These are phyloP conservation scores for Neurospora crassa DNA, from an alignment of 2,329 filamentous ascomycete genomes.

Conservation along the genomic window DNA sequence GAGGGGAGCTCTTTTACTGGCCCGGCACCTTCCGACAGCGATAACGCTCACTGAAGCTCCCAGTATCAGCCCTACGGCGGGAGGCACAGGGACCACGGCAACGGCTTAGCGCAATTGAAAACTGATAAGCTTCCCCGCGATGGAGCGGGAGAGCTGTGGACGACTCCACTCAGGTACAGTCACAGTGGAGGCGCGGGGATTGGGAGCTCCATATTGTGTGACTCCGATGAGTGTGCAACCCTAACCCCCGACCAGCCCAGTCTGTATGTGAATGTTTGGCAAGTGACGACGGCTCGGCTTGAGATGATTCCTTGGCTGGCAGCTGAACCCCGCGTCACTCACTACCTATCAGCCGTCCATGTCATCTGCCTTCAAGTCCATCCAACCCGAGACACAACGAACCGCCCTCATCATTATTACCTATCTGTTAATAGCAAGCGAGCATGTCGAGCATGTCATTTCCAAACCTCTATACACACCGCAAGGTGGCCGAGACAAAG, in stretches of 20 bases:
- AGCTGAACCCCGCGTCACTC: not conserved
- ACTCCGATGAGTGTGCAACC: not conserved
- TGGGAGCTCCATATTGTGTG: not conserved
- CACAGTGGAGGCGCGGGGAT: not conserved
- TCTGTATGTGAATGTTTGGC: not conserved
- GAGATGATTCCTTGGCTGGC: not conserved
- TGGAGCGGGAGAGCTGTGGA: not conserved
- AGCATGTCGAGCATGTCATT: constrained; percentile 37
- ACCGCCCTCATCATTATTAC: not conserved
- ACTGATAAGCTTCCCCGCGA: not conserved
- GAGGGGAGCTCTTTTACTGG: not conserved
- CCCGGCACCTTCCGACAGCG: not conserved
- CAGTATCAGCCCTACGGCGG: not conserved
- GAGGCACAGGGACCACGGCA: not conserved
- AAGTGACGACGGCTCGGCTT: not conserved
- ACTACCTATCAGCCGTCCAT: not conserved
- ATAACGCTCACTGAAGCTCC: not conserved
- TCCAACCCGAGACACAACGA: not conserved
- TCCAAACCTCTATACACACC: constrained; percentile 74
- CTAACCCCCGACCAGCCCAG: not conserved
- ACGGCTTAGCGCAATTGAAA: not conserved
- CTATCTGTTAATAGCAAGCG: not conserved
- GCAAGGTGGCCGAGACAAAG: constrained; percentile 75
- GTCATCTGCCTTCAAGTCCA: not conserved
- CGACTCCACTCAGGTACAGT: not conserved